Base-by-base conservation (phyloP, 345 rosid species). In the Reutealis trisperma region DNA sequence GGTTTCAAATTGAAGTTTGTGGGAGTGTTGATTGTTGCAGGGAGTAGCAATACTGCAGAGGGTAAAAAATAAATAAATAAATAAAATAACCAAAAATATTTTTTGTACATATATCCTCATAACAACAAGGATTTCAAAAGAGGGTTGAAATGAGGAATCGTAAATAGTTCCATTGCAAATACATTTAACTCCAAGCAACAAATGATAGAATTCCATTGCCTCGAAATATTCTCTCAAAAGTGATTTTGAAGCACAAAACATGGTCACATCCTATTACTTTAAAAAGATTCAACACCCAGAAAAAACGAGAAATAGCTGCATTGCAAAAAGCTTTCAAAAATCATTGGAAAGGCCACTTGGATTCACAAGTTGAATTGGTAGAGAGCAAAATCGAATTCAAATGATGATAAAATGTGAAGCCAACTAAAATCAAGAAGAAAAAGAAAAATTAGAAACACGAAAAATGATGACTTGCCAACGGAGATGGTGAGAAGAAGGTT, bases 211-310 rank as follows among this genome's bases (percentile, higher is more conserved):
- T 60, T 22, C 30, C 63, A 60, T 60, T 60, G 63, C 63, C 63
- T 1, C 2, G 25, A 45, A 45, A 45, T 9, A 45, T 45, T 45
- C 13, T 45, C 13, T 45, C 49, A 45, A 45, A 61, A 54, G 42
- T 44, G 69, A 77, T 54, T 66, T 60, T 2, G 30, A 72, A 72
- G 21, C 42, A 45, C 60, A 44, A 41, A 65, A 64, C 49, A 65
- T 5, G 8, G 0, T 45, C 49, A 45, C 9, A 45, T 45, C 49
- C 49, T 45, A 45, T 45, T 9, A 45, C 3, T 2, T 27, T 27
- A 27, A 27, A 27, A 18, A 47, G 51, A 41, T 22, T 64, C 37
- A 34, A 25, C 71, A 64, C 2, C 49, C 34, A 15, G 7, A 34
- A 66, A 75, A 41, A 66, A 41, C 6, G 55, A 74, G 49, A 70